Base-by-base conservation (phyloP, 2,329 filamentous ascomycete species). In the Neofusicoccum sp. region DNA sequence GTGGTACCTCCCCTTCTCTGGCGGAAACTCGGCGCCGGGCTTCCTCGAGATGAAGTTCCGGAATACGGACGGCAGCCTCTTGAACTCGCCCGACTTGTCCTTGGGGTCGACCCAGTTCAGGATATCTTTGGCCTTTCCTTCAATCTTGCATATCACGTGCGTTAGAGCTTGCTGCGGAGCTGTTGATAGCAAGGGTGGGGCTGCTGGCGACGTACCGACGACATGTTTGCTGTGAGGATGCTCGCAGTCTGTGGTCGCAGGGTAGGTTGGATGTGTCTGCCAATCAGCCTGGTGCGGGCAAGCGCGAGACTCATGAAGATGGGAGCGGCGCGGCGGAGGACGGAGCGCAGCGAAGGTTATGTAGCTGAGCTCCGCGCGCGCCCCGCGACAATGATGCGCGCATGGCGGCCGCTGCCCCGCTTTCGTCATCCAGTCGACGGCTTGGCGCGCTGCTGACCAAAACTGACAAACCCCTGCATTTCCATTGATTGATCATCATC, bases 1-100 rank as follows among this genome's bases (percentile, higher is more conserved):
- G 77, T 99, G 95, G 75, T 99, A 99, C 60, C 95, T 84, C 58
- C 84, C 91, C 77, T 90, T 91, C 78, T 98, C 93, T 0, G 91
- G 84, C 4, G 91, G 89, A 68, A 92, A 97, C 73, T 87, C 78
- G 4, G 90, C 88, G 43, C 84, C 87, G 1, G 85, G 76, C 67
- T 90, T 85, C 64, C 82, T 84, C 33, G 89, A 91, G 74, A 96
- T 89, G 75, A 80, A 90, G 74, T 89, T 85, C 62, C 95, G 87
- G 78, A 98, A 98, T 60, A 86, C 83, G 63, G 90, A 95, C 64
- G 83, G 82, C 74, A 92, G 90, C 64, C 93, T 88, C 80, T 96
- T 96, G 83, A 96, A 98, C 77, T 97, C 92, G 75, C 93, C 93
- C 16, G 86, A 85, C 71, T 86, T 89, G 79, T 95, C 90, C 68